Evolutionary conservation across 352 stramenopile species (phyloP), one percentile per base, ranked within the genome.

Genomic region (Phytophthora palmivora): DNA sequence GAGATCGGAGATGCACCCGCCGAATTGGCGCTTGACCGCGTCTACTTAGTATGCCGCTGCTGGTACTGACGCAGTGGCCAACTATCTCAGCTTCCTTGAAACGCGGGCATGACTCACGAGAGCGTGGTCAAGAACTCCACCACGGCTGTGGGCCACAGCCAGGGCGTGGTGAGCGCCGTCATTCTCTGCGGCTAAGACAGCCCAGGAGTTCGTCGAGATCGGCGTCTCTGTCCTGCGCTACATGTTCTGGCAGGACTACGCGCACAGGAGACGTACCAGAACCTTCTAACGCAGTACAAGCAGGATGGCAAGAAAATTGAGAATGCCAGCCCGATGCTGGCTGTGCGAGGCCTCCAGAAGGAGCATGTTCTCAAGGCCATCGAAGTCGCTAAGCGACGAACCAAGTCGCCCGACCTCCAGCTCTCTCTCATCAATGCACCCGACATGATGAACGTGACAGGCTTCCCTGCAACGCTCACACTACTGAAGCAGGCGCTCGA

Each of bases 171-270:
- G 16, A 86, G 76, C 34, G 85, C 86, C 12, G 79, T 79, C 10
- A 61, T 95, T 94, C 48, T 74, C 88, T 0, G 70, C 70, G 37
- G 79, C 83, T 32, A 83, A 73, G 38, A 88, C 75, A 6, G 57
- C 47, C 16, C 50, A 79, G 16, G 79, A 92, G 32, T 88, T 92
- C 48, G 53, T 63, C 16, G 55, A 72, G 30, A 37, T 89, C 2
- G 66, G 70, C 2, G 63, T 94, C 14, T 45, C 59, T 11, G 63
- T 85, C 22, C 56, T 94, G 39, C 78, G 83, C 37, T 93, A 92
- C 59, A 82, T 94, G 78, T 94, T 95, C 57, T 94, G 78, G 69
- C 82, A 95, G 56, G 87, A 47, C 67, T 96, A 11, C 82, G 82
- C 51, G 69, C 78, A 9, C 85, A 95, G 41, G 82, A 90, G 43